These are phyloP conservation scores for Gracilaria gracilis DNA, from an alignment of 23 red algal genomes.

Conservation along the genomic window DNA sequence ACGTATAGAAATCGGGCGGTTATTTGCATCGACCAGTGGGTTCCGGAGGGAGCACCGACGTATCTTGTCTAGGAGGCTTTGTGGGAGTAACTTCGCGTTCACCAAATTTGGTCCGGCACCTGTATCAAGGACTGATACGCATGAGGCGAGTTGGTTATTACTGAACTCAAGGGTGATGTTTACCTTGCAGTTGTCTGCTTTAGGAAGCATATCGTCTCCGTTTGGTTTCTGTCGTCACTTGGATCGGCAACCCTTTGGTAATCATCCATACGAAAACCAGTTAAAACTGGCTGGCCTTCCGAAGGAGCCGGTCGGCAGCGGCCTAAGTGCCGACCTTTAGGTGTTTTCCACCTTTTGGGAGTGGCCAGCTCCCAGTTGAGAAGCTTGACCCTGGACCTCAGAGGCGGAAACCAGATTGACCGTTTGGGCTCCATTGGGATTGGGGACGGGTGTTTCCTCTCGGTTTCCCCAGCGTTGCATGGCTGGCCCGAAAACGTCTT, in stretches of 20 bases:
- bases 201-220: background rate
- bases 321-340: background rate
- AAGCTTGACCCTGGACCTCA: background rate
- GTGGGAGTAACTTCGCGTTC: background rate
- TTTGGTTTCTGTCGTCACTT: too few species aligned
- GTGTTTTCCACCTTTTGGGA: background rate
- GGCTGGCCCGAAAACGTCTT: too few species aligned
- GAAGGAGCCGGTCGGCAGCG: background rate
- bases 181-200: conserved; percentile 10
- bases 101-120: conserved; percentile 20
- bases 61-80: background rate
- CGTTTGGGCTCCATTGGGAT: too few species aligned
- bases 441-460: background rate
- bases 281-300: background rate
- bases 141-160: conserved; percentile 1
- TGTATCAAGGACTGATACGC: conserved; percentile 11
- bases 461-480: too few species aligned
- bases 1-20: background rate
- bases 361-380: too few species aligned
- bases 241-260: background rate
- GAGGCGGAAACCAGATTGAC: background rate
- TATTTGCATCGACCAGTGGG: conserved; percentile 15
- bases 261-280: background rate
- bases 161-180: conserved; percentile 7
- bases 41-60: background rate